Evolutionary conservation across 2,329 filamentous ascomycete species (phyloP).

Genomic region (Tolypocladium paradoxum): DNA sequence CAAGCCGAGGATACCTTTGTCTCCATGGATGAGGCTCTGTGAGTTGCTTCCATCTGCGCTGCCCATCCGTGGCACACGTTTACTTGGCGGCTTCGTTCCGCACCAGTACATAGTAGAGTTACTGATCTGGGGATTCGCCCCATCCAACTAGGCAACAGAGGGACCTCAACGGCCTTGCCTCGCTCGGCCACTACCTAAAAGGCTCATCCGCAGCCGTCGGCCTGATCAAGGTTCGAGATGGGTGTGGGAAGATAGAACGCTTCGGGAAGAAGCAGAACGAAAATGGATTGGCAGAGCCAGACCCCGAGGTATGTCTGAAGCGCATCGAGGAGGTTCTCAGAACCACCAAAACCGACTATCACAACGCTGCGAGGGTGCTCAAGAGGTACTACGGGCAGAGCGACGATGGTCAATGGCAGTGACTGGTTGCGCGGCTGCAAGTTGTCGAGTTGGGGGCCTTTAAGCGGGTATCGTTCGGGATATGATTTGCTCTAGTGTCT

Average conservation of each 20-base stretch:
- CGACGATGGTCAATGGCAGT: slow-evolving; percentile 1
- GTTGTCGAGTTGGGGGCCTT: too few species aligned
- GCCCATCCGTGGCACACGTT: background rate
- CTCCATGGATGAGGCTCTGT: slow-evolving; percentile 78
- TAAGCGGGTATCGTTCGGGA: too few species aligned
- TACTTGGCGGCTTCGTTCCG: too few species aligned
- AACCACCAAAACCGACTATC: slow-evolving; percentile 66
- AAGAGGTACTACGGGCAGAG: slow-evolving; percentile 47
- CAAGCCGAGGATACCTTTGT: slow-evolving; percentile 80
- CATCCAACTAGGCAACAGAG: slow-evolving; percentile 43
- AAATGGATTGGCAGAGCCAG: slow-evolving; percentile 55
- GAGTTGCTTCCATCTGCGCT: slow-evolving; percentile 28
- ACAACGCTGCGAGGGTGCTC: slow-evolving; percentile 60
- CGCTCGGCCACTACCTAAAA: slow-evolving; percentile 91
- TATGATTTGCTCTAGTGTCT: too few species aligned
- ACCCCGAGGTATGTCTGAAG: slow-evolving; percentile 57
- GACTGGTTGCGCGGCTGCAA: background rate
- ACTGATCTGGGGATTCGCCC: slow-evolving; percentile 1
- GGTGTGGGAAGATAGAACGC: slow-evolving; percentile 94
- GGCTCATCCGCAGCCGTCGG: slow-evolving; percentile 93
- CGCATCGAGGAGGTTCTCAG: slow-evolving; percentile 61
- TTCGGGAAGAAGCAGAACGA: slow-evolving; percentile 76
- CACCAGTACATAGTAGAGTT: too few species aligned
- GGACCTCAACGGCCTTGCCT: slow-evolving; percentile 65
- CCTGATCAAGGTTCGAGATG: slow-evolving; percentile 79